Base-by-base conservation (phyloP, 1,284 basidiomycete species). In the Porodaedalea pini region DNA sequence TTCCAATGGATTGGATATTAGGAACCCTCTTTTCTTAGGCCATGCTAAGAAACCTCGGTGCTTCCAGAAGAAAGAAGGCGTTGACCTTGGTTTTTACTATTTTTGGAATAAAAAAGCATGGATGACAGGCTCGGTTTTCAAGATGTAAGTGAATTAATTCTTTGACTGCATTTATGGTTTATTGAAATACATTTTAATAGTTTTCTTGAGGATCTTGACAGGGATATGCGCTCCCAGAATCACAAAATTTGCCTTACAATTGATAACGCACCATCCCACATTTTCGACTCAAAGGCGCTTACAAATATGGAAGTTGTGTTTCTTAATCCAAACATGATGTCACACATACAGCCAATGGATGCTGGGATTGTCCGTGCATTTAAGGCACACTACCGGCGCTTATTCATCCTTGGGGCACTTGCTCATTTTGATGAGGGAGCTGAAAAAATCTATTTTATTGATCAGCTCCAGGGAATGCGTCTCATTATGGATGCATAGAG, bases 51-150 rank as follows among this genome's bases (percentile, higher is more conserved):
- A 66, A 25, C 73, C 70, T 23, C 56, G 61, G 2, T 64, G 62
- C 48, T 73, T 75, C 59, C 63, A 64, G 7, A 62, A 62, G 23
- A 62, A 62, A 41, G 51, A 60, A 15, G 64, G 64, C 21, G 31
- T 53, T 44, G 27, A 31, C 11, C 32, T 29, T 2, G 67, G 69
- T 2, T 70, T 73, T 60, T 65, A 71, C 61, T 75, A 76, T 59
- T 62, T 57, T 0, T 65, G 65, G 59, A 75, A 75, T 57, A 67
- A 67, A 53, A 72, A 61, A 43, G 70, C 70, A 3, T 73, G 71
- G 72, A 73, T 73, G 71, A 72, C 62, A 27, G 50, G 58, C 1
- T 62, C 49, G 3, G 31, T 73, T 4, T 75, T 71, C 63, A 63
- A 73, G 51, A 66, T 71, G 70, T 74, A 50, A 53, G 69, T 65